Evolutionary conservation across 257 asterid genomes (phyloP).

Genomic region (Ocimum tenuiflorum): DNA sequence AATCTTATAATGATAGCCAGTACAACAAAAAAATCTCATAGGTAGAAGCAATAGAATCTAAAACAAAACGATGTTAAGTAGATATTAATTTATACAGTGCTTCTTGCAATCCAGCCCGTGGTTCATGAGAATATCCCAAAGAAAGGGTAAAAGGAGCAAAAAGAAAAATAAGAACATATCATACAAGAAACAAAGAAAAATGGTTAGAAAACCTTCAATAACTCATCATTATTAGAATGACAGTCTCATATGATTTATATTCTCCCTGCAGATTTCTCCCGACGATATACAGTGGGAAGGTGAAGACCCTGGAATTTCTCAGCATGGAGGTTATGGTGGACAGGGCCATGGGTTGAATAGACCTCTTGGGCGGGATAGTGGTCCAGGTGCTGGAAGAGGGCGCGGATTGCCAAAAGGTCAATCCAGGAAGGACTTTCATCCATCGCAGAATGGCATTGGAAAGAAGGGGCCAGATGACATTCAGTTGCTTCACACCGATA

Average conservation of each 20-base stretch:
- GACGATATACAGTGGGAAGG: conserved; percentile 87
- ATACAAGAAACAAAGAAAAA: not conserved
- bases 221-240: not conserved
- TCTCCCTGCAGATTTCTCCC: conserved; percentile 60
- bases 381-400: conserved; percentile 73
- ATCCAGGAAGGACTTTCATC: conserved; percentile 64
- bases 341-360: conserved; percentile 59
- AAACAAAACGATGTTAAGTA: too few species aligned
- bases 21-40: not conserved
- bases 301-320: conserved; percentile 74
- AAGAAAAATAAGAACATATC: too few species aligned
- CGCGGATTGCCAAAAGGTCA: conserved; percentile 70
- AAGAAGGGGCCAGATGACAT: conserved; percentile 66
- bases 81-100: too few species aligned
- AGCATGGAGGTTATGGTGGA: conserved; percentile 64
- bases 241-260: conserved; percentile 2
- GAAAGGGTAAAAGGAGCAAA: too few species aligned
- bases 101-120: too few species aligned
- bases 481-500: conserved; percentile 78
- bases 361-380: conserved; percentile 60
- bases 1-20: not conserved
- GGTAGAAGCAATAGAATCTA: too few species aligned
- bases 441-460: conserved; percentile 66
- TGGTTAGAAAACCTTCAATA: not conserved
- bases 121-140: too few species aligned